phyloP scores from a whole-genome alignment of 2,329 filamentous ascomycete species.

The Exophiala calicioides region DNA sequence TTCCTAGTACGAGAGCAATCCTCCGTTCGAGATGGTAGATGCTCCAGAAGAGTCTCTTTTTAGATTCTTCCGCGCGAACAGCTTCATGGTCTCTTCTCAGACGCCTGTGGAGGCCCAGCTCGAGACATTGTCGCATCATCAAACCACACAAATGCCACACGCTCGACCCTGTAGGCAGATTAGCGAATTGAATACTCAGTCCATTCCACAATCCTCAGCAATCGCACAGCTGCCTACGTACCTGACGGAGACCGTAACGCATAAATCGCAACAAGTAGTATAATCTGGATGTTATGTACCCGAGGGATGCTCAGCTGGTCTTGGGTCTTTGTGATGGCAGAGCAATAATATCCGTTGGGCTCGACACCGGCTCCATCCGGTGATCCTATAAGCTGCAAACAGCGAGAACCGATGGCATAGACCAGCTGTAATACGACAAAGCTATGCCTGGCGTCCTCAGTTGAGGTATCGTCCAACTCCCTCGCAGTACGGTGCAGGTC shows the following conservation, averaged over 20 bases:
- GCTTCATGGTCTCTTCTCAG: conserved; percentile 1
- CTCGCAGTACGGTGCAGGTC: conserved; percentile 1
- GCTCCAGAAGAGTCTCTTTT: conserved; percentile 15
- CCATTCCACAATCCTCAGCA: too few species aligned
- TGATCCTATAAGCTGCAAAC: conserved; percentile 13
- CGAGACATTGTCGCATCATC: conserved; percentile 16
- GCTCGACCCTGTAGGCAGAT: conserved; percentile 7
- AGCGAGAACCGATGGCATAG: conserved; percentile 18
- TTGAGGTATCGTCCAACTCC: not conserved
- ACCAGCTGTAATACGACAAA: conserved; percentile 8
- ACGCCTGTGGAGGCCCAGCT: conserved; percentile 15
- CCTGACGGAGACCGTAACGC: conserved; percentile 16
- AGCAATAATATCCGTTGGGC: conserved; percentile 7
- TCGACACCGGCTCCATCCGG: not conserved
- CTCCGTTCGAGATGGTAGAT: conserved; percentile 13
- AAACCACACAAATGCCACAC: conserved; percentile 18
- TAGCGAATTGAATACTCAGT: too few species aligned
- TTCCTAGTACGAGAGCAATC: conserved; percentile 13
- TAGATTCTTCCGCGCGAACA: conserved; percentile 3
- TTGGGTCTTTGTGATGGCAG: conserved; percentile 11
- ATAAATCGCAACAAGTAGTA: conserved; percentile 12
- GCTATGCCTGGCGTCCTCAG: conserved; percentile 3
- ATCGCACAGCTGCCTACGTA: not conserved
- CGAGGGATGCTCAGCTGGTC: conserved; percentile 9
- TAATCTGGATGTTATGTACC: conserved; percentile 14